Base-by-base conservation (phyloP, 331 rosid species). In the Pyrus hybrid region DNA sequence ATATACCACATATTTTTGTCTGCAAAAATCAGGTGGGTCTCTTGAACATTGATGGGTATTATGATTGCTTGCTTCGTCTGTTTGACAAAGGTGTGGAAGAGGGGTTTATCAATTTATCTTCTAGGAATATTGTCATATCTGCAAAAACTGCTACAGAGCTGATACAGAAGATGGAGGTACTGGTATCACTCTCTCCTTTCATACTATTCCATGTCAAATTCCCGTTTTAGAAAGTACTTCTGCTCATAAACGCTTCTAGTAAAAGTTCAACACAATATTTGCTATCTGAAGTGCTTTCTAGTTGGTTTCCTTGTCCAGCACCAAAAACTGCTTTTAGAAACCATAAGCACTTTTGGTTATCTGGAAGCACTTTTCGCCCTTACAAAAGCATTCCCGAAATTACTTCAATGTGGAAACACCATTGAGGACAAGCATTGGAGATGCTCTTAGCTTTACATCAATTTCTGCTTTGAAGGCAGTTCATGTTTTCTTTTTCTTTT, bases 31-130 rank as follows among this genome's bases (percentile, higher is more conserved):
- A 77, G 78, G 83, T 80, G 56, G 83, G 83, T 51, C 70, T 80
- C 21, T 45, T 78, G 20, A 84, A 74, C 53, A 43, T 70, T 33
- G 81, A 77, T 58, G 83, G 85, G 43, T 84, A 84, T 70, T 84
- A 80, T 18, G 81, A 84, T 66, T 71, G 82, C 69, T 76, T 77
- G 68, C 82, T 84, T 20, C 68, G 76, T 13, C 58, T 80, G 62
- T 81, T 84, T 67, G 81, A 84, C 77, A 78, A 75, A 77, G 85
- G 80, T 8, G 83, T 80, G 41, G 85, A 84, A 80, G 85, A 84
- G 57, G 82, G 83, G 60, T 80, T 83, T 60, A 80, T 77, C 28
- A 72, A 56, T 8, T 73, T 75, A 66, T 32, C 81, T 30, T 63
- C 79, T 8, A 80, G 82, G 71, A 65, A 63, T 61, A 80, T 77